Base-by-base conservation (phyloP, 495 filamentous ascomycete genomes). In the Penicillium fimorum region DNA sequence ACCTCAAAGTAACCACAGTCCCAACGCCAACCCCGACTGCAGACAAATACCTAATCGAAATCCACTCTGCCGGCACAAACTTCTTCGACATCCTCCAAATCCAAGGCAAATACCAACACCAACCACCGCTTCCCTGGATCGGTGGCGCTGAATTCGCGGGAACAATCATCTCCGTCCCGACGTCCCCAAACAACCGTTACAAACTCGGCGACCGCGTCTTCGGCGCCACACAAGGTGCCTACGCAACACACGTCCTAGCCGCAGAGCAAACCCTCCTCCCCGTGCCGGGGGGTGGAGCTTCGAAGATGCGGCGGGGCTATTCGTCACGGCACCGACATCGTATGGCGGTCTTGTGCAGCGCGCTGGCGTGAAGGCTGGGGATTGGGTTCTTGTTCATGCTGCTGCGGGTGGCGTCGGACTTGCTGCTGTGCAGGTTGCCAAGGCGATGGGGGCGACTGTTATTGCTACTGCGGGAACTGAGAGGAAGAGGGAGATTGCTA, bases 71-170 rank as follows among this genome's bases (percentile, higher is more conserved):
- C 10, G 92, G 90, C 25, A 87, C 90, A 61, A 97, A 97, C 75
- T 97, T 96, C 84, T 97, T 96, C 77, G 93, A 97, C 68, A 85
- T 92, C 53, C 80, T 96, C 50, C 91, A 96, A 63, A 92, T 95
- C 67, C 85, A 85, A 59, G 92, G 91, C 45, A 91, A 76, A 78
- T 87, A 86, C 74, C 84, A 87, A 59, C 75, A 84, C 68, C 87
- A 88, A 61, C 82, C 83, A 0, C 75, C 75, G 24, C 80, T 97
- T 47, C 93, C 93, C 11, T 97, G 93, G 93, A 76, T 95, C 50
- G 81, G 89, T 6, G 93, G 93, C 53, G 77, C 81, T 66, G 93
- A 97, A 69, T 97, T 96, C 75, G 82, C 90, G 35, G 93, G 93
- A 62, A 76, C 84, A 10, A 74, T 97, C 62, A 73, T 88, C 60